Base-by-base conservation (phyloP, 768 basidiomycete genomes). In the Phaffia australis region DNA sequence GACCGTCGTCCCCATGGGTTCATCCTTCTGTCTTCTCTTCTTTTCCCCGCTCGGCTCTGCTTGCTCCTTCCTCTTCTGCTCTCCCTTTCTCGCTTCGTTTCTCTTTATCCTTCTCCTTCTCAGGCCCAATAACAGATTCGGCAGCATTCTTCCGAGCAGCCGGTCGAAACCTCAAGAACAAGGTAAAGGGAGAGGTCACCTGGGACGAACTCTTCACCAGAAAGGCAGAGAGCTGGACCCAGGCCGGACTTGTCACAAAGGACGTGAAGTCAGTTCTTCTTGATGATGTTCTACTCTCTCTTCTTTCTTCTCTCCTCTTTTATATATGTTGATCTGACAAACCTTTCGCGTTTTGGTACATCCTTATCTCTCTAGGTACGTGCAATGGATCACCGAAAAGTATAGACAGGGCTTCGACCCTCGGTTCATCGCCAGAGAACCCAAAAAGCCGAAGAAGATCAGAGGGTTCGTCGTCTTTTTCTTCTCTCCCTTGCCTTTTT, bases 331-430 rank as follows among this genome's bases (percentile, higher is more conserved):
- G 16, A 23, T 49, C 2, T 35, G 60, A 16, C n/a, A 14, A n/a
- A 25, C 16, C 19, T 21, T 30, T 42, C n/a, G 35, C 35, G 35
- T 42, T 11, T 65, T 11, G 35, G 11, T 42, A 42, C 11, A 11
- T 11, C 11, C 6, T 42, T 11, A 5, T 42, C 35, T 42, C 11
- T 42, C 11, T 42, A 90, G 89, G 73, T 91, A 91, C 72, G 83
- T 89, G 65, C 77, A 89, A 9, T 89, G 88, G 89, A 84, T 84
- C 71, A 84, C 88, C 84, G 83, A 87, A 73, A 89, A 88, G 73
- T 91, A 81, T 75, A 81, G 87, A 29, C 78, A 78, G 61, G 84
- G 83, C 1, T 71, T 78, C 30, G 77, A 83, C 0, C 79, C 87
- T 2, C 73, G 79, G 23, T 79, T 81, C 11, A 87, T 88, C 74